Evolutionary conservation across 441 rosid genomes (phyloP).

Genomic region (Pelargonium cotyledonis): DNA sequence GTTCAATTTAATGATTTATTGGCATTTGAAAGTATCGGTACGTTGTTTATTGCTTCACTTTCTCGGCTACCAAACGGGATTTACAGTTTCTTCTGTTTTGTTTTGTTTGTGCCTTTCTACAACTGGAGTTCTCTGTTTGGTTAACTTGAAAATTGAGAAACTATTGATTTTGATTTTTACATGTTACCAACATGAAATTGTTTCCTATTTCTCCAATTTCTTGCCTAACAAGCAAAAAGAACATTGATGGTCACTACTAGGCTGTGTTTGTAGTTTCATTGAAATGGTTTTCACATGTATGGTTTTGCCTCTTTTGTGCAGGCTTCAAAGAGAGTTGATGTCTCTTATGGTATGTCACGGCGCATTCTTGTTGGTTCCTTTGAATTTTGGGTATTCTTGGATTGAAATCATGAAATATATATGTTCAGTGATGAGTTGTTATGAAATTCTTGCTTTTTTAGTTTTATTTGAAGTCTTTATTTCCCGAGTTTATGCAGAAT

Average conservation of each 20-base stretch:
- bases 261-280: conserved; percentile 2
- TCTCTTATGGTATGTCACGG: conserved; percentile 46
- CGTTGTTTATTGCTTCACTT: neutral
- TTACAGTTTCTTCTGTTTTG: too few species aligned
- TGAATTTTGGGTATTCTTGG: neutral
- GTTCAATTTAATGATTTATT: neutral
- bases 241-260: neutral
- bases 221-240: neutral
- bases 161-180: neutral
- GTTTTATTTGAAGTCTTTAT: too few species aligned
- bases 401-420: too few species aligned
- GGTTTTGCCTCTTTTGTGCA: conserved; percentile 17
- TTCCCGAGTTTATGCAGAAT: too few species aligned
- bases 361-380: neutral
- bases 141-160: neutral
- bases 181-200: neutral
- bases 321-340: conserved; percentile 64
- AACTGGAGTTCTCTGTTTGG: neutral
- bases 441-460: neutral
- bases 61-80: too few species aligned
- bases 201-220: neutral
- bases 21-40: neutral
- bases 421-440: neutral
- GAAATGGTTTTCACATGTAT: neutral
- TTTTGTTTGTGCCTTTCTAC: neutral